Evolutionary conservation across 2,329 filamentous ascomycete species (phyloP), one percentile per base, ranked within the genome.

Genomic region (Neonectria magnoliae): DNA sequence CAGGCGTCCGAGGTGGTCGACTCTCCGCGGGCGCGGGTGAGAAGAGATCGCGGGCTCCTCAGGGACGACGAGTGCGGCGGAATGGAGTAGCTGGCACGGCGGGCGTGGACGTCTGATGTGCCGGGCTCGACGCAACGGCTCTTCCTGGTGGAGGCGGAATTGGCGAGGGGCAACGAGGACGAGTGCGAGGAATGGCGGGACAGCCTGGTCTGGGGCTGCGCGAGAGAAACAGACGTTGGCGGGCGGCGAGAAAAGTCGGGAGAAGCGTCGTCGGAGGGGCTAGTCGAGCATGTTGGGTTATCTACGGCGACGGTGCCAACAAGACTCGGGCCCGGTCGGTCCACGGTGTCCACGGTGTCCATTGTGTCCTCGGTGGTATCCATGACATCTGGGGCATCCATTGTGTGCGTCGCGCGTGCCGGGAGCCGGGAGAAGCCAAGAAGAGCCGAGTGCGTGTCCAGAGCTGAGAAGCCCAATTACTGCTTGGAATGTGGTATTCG

Each of bases 51-150:
- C 65, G 83, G 79, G 59, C 78, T 80, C 63, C 76, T 82, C 60
- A 84, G 72, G 13, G 83, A 78, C 66, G 77, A 72, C 18, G 79
- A 75, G 31, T 85, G 83, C 62, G 88, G 84, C 42, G 89, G 88
- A 59, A 71, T 64, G 85, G 91, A 90, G 68, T 87, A 90, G 76
- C 84, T 90, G 61, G 88, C 83, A 73, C 85, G 84, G 62, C 88
- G 87, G 67, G 86, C 83, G 76, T 87, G 83, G 67, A 83, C 82
- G 60, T 85, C 83, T 65, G 85, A 86, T 31, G 85, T 86, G 68
- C 87, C 86, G 36, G 89, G 83, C 72, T 91, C 88, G 61, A 84
- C 85, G 76, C 87, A 83, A 60, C 84, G 82, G 68, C 84, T 83
- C 77, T 91, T 91, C 65, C 85, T 85, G 69, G 78, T 78, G 65